Conservation (phyloP, 2,329 filamentous ascomycete species). For the Fusarium odoratissimum region DNA sequence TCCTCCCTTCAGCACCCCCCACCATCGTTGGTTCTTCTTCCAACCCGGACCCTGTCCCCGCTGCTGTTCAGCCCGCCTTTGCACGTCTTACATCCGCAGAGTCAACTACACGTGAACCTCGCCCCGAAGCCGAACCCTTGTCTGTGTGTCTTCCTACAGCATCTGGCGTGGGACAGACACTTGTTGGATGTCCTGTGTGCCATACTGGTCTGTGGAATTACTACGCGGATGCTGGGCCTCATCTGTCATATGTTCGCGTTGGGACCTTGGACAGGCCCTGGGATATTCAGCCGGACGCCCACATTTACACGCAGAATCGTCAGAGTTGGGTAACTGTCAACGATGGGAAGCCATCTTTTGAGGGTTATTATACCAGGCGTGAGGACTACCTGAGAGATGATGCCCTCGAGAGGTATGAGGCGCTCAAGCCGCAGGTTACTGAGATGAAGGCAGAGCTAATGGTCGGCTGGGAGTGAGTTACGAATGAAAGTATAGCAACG, state of each 20-base stretch:
- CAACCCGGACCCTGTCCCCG: slow-evolving; percentile 13
- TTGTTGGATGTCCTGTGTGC: slow-evolving; percentile 58
- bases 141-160: slow-evolving; percentile 51
- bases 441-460: slow-evolving; percentile 36
- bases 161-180: slow-evolving; percentile 55
- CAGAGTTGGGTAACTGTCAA: slow-evolving; percentile 52
- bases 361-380: slow-evolving; percentile 50
- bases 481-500: not conserved
- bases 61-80: slow-evolving; percentile 34
- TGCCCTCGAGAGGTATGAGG: slow-evolving; percentile 46
- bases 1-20: slow-evolving; percentile 46
- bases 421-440: slow-evolving; percentile 37
- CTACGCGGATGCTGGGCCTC: slow-evolving; percentile 50
- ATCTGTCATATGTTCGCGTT: slow-evolving; percentile 54
- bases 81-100: slow-evolving; percentile 33
- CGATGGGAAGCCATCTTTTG: slow-evolving; percentile 52
- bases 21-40: slow-evolving; percentile 32
- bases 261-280: slow-evolving; percentile 57
- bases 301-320: slow-evolving; percentile 57
- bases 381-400: slow-evolving; percentile 50
- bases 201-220: slow-evolving; percentile 55
- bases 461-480: slow-evolving; percentile 5
- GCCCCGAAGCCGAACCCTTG: slow-evolving; percentile 17
- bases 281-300: slow-evolving; percentile 56
- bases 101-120: slow-evolving; percentile 10